Percentiles rank a stretch among this genome's conserved stretches.
phyloP scores from a whole-genome alignment of 805 yeast genomes.

The Monosporozyma yasuniensis region DNA sequence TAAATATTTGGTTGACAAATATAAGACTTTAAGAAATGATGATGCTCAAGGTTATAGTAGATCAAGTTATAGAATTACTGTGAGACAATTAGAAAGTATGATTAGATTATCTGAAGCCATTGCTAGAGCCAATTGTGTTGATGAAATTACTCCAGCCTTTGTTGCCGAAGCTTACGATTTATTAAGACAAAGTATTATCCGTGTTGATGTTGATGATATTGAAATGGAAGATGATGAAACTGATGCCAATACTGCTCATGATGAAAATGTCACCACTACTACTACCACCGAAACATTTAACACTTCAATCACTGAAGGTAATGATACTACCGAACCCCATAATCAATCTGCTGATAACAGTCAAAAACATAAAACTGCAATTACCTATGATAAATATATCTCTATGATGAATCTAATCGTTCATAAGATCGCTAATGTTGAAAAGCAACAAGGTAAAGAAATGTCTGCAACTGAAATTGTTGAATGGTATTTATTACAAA shows the following conservation, averaged over 20 bases:
- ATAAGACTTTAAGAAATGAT: constrained; percentile 77
- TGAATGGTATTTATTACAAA: constrained; percentile 72
- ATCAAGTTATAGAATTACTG: constrained; percentile 88
- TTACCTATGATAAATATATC: constrained; percentile 81
- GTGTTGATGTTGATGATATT: constrained; percentile 89
- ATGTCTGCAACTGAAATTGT: constrained; percentile 58
- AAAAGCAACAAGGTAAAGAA: constrained; percentile 46
- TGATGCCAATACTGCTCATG: constrained; percentile 9
- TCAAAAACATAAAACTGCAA: constrained; percentile 37
- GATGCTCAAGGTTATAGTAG: constrained; percentile 79
- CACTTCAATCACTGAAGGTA: neutral
- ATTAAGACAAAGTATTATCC: constrained; percentile 80
- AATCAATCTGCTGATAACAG: neutral
- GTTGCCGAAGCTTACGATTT: constrained; percentile 91
- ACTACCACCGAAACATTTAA: constrained; percentile 4
- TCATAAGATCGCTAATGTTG: constrained; percentile 50
- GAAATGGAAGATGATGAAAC: constrained; percentile 65
- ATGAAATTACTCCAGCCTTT: constrained; percentile 70
- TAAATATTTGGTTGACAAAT: constrained; percentile 62
- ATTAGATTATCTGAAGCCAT: constrained; percentile 90
- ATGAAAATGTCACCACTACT: constrained; percentile 17
- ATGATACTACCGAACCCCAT: constrained; percentile 26
- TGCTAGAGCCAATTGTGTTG: constrained; percentile 93
- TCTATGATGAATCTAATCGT: constrained; percentile 76
- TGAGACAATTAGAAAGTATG: constrained; percentile 91